Base-by-base conservation (phyloP, 371 early-diverging fungal species). In the Mitosporidium daphniae region DNA sequence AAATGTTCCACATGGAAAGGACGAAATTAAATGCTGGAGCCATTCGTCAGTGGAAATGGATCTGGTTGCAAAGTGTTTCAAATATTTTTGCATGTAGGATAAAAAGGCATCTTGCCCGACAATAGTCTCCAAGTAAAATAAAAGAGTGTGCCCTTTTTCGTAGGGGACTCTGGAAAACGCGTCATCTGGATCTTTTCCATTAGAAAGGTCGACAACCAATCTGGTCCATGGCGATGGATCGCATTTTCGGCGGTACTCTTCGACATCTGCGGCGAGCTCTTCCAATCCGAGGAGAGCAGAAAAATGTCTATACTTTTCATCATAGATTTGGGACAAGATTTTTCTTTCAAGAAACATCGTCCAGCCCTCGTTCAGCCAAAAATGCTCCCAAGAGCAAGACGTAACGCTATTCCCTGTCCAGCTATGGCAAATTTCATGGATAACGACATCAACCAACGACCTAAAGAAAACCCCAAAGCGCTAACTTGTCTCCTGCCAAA, bases 371-470 rank as follows among this genome's bases (percentile, higher is more conserved):
- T 80, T 82, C 23, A 80, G 47, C 77, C 73, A 71, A 31, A 71
- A 67, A 37, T 61, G 57, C 35, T 59, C 51, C 82, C 86, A 80
- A 51, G 61, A 67, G 23, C 50, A 41, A 16, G 64, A 61, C 2
- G 84, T 80, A 17, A 82, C 86, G 31, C 82, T 43, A 42, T 86
- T 86, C 21, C 89, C 89, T 51, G 68, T 69, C 80, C 80, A 84
- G 43, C 66, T 67, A 48, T 89, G 89, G 17, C 77, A 52, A 35
- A 78, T 65, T 41, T 89, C 89, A 42, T 89, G 89, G n/a, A 74
- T 74, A 18, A 84, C 62, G n/a, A 89, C 80, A 44, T 84, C 82
- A 2, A 73, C 74, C 25, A 77, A 53, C 23, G 74, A 71, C 22
- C 68, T 57, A 40, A n/a, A n/a, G n/a, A n/a, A n/a, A n/a, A n/a